Evolutionary conservation across 495 filamentous ascomycete species (phyloP).

Genomic region (Trichoderma virens): DNA sequence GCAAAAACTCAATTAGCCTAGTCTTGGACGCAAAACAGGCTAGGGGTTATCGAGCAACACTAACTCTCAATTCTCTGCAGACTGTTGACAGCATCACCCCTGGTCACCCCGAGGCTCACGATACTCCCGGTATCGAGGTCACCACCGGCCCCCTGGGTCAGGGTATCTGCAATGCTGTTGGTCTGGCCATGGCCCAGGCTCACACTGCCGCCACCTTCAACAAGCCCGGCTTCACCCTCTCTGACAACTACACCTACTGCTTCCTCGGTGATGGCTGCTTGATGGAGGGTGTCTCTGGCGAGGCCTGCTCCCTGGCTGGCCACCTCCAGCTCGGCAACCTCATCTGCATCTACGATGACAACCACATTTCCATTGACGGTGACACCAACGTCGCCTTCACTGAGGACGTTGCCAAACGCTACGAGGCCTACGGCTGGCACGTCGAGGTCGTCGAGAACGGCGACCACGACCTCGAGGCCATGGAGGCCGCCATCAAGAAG

Average conservation of each 20-base stretch:
- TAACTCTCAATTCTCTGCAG: constrained; percentile 33
- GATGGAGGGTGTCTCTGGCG: constrained; percentile 94
- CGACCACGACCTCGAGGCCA: constrained; percentile 79
- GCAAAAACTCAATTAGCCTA: background rate
- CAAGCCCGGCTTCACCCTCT: constrained; percentile 85
- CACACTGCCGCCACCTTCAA: constrained; percentile 89
- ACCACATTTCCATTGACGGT: constrained; percentile 89
- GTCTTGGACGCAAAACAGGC: background rate
- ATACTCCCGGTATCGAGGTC: constrained; percentile 94
- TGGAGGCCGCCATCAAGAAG: constrained; percentile 81
- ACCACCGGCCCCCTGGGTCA: constrained; percentile 96
- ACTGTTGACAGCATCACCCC: constrained; percentile 87
- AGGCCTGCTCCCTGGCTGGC: constrained; percentile 87
- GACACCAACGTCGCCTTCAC: constrained; percentile 94
- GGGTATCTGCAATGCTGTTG: constrained; percentile 90
- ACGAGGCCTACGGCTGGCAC: constrained; percentile 98
- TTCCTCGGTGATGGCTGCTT: constrained; percentile 98
- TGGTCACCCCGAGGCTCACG: constrained; percentile 93
- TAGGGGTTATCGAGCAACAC: background rate
- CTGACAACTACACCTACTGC: constrained; percentile 93
- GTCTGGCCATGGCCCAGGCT: constrained; percentile 91
- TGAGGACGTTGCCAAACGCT: constrained; percentile 91
- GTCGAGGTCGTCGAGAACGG: constrained; percentile 77
- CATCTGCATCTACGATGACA: constrained; percentile 96
- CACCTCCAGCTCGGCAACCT: constrained; percentile 97